Evolutionary conservation across 108 stramenopile genomes (phyloP), one percentile per base, ranked within the genome.

Genomic region (Skeletonema grethae): DNA sequence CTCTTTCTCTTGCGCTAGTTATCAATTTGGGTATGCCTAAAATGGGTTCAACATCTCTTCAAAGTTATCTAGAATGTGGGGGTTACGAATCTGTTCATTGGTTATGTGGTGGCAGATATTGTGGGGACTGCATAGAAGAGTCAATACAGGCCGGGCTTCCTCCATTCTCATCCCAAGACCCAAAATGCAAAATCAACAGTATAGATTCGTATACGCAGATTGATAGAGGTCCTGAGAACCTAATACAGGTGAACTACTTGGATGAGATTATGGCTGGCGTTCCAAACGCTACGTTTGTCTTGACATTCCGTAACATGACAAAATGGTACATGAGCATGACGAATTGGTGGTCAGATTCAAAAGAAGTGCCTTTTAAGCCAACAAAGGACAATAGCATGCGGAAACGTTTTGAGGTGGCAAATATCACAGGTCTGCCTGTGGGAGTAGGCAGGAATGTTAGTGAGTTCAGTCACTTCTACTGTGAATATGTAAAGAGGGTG

Each of bases 1-100:
- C 10, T 11, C 10, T 8, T n/a, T 43, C 15, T n/a, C 41, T 43
- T 43, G 41, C 15, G n/a, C 68, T 55, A 69, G 25, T 69, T 55
- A 58, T 69, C 57, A 69, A 69, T 38, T 28, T 69, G 22, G 68
- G 68, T 22, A 58, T 69, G 56, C 68, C 68, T 22, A 69, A 69
- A 58, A 69, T 69, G 68, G 68, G 68, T 29, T 59, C 57, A 4
- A 28, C 68, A 13, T 58, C 57, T n/a, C 22, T 58, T 32, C 57
- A 69, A 5, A n/a, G 25, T 11, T 69, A 58, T 16, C 59, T 69
- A 7, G 12, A 31, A 36, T 69, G 68, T 28, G 68, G 68, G 5
- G 57, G 50, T 8, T 29, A 28, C 8, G 7, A n/a, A 15, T 58
- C 68, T 15, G 8, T 22, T 5, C 68, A 69, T 24, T 59, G 38